phyloP scores from a whole-genome alignment of 139 green algal species.

The Tetradesmus obliquus region DNA sequence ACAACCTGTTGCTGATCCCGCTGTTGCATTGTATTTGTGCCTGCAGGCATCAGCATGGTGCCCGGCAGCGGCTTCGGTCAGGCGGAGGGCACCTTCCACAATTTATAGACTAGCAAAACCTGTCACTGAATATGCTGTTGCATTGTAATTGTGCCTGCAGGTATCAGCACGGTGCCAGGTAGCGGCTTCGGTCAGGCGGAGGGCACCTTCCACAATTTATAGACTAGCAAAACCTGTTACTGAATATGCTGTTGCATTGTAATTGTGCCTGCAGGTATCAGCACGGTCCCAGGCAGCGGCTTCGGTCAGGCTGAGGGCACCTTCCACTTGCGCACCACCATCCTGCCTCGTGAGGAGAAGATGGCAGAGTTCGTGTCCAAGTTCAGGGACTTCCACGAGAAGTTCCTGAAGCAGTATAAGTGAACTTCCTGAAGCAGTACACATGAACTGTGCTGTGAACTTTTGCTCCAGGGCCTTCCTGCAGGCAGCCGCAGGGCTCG shows the following conservation, averaged over 20 bases:
- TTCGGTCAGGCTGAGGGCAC: slow-evolving; percentile 89
- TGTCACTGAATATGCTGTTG: slow-evolving; percentile 15
- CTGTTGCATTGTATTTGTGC: background rate
- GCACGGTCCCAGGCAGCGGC: slow-evolving; percentile 83
- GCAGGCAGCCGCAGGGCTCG: no score
- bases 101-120: slow-evolving; percentile 50
- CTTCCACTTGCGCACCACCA: slow-evolving; percentile 96
- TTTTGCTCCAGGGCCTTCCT: no score
- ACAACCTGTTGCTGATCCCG: slow-evolving; percentile 20
- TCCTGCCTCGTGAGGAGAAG: slow-evolving; percentile 91
- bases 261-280: slow-evolving; percentile 32
- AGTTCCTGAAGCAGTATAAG: slow-evolving; percentile 66
- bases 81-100: slow-evolving; percentile 83
- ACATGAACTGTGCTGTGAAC: no score
- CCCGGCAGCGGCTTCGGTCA: slow-evolving; percentile 90
- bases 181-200: slow-evolving; percentile 85
- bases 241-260: background rate
- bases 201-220: slow-evolving; percentile 73
- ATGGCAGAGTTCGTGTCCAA: slow-evolving; percentile 78
- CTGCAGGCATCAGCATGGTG: slow-evolving; percentile 64
- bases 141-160: background rate
- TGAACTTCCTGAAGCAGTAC: background rate
- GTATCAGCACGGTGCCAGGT: slow-evolving; percentile 79
- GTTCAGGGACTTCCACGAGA: slow-evolving; percentile 86
- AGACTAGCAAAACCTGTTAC: slow-evolving; percentile 37